Percentiles rank a stretch among this genome's conserved stretches.
phyloP scores from a whole-genome alignment of 306 rosid genomes.

The Cicer judaicum region DNA sequence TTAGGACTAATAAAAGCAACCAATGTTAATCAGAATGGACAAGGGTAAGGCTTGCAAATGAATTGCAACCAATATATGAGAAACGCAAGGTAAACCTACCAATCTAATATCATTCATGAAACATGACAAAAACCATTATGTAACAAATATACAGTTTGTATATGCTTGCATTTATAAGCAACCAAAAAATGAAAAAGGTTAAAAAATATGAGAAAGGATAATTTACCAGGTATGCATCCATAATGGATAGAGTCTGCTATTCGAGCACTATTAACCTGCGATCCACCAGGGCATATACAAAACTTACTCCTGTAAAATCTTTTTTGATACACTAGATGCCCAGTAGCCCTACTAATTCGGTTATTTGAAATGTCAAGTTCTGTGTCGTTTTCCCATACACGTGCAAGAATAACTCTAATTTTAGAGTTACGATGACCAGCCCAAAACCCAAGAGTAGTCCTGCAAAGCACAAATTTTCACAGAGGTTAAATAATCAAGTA shows the following conservation, averaged over 20 bases:
- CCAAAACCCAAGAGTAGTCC: constrained; percentile 94
- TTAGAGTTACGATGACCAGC: constrained; percentile 97
- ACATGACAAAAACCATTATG: background rate
- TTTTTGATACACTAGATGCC: constrained; percentile 83
- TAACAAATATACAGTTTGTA: background rate
- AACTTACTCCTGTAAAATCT: constrained; percentile 82
- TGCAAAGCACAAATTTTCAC: constrained; percentile 50
- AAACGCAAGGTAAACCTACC: constrained; percentile 23
- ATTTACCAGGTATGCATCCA: constrained; percentile 94
- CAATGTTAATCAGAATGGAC: constrained; percentile 18
- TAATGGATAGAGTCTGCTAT: constrained; percentile 92
- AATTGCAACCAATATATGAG: constrained; percentile 18
- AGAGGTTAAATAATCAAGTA: constrained; percentile 21
- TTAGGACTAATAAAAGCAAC: constrained; percentile 13
- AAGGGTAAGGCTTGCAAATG: constrained; percentile 21
- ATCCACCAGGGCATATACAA: constrained; percentile 99
- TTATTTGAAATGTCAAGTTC: constrained; percentile 90
- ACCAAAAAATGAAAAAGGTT: constrained; percentile 23
- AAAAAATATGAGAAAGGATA: background rate
- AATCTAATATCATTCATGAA: constrained; percentile 23
- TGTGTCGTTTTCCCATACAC: constrained; percentile 94
- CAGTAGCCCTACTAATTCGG: constrained; percentile 88
- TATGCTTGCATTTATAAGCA: constrained; percentile 21
- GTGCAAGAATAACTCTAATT: constrained; percentile 94
- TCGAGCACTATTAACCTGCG: constrained; percentile 98